Evolutionary conservation across 2,329 filamentous ascomycete genomes (phyloP), one percentile per base, ranked within the genome.

Genomic region (Lachnellula cervina): DNA sequence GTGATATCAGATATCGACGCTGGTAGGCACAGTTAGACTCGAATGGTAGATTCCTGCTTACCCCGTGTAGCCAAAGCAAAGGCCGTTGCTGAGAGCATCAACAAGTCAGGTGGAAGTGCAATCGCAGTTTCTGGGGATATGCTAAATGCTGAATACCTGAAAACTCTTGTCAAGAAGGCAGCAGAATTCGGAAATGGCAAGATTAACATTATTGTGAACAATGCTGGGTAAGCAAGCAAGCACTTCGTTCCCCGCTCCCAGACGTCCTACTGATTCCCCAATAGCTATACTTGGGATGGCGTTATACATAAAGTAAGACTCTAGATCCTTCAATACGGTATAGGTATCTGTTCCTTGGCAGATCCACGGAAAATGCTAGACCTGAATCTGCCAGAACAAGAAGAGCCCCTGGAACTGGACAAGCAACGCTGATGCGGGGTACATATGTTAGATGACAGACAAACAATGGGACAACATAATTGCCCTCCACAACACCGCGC

Each of bases 391-490:
- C 48, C 28, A 13, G 9, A 32, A 32, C 9, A 13, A 32, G 28
- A 32, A 13, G 28, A 32, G 9, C 28, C 28, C 28, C 13, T 32
- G 28, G 9, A 32, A 11, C 13, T 13, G 28, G 3, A 32, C 28
- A 9, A 32, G 28, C 28, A 32, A 32, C 28, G 28, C 28, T 32
- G 28, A 32, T 32, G 3, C 37, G 25, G 34, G 48, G 25, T 38
- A n/a, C n/a, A n/a, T n/a, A 5, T 28, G 42, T 55, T 56, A 81
- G 79, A 93, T 90, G 78, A 88, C 86, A 16, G 89, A 95, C 77
- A 89, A 89, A 76, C 90, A 95, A 78, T 95, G 89, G 89, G 87
- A 94, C 60, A 91, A 87, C 50, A 96, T 96, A 70, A 75, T 96
- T 32, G 83, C 86, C 21, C 79, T 96, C 48, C 91, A 96, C 78